Percentiles rank a stretch among this genome's conserved stretches.
These are phyloP conservation scores for Biscogniauxia marginata DNA, from an alignment of 2,329 filamentous ascomycete genomes.

Conservation along the genomic window DNA sequence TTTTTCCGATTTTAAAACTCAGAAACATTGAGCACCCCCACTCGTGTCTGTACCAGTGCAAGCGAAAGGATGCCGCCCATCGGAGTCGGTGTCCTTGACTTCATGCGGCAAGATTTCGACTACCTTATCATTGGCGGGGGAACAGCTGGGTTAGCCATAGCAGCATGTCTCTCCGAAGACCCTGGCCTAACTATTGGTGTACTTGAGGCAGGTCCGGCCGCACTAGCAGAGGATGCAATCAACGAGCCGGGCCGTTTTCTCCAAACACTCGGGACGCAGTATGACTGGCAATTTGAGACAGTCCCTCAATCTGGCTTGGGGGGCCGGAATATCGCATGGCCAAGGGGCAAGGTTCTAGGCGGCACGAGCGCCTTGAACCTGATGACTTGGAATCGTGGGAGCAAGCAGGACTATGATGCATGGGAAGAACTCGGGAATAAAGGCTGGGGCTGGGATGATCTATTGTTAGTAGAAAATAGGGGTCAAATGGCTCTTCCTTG, in stretches of 20 bases:
- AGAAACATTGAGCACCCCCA: neutral
- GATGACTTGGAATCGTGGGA: constrained; percentile 52
- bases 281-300: constrained; percentile 44
- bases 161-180: constrained; percentile 45
- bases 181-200: constrained; percentile 41
- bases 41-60: neutral
- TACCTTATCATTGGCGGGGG: constrained; percentile 27
- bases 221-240: constrained; percentile 25
- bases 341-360: constrained; percentile 53
- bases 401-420: constrained; percentile 49
- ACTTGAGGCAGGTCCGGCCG: constrained; percentile 40
- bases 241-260: constrained; percentile 39
- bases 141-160: constrained; percentile 26
- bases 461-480: constrained; percentile 30
- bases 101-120: constrained; percentile 9
- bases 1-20: no score
- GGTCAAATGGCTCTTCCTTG: neutral
- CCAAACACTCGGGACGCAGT: constrained; percentile 33
- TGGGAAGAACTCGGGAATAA: constrained; percentile 58
- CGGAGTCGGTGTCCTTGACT: constrained; percentile 1
- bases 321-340: constrained; percentile 41
- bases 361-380: constrained; percentile 62
- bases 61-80: neutral
- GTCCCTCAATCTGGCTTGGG: constrained; percentile 36
- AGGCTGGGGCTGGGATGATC: constrained; percentile 56